A percentile compares a stretch with the other conserved stretches of the same genome.
Conservation (phyloP, 2,329 filamentous ascomycete species). For the Basipetospora chlamydospora region DNA sequence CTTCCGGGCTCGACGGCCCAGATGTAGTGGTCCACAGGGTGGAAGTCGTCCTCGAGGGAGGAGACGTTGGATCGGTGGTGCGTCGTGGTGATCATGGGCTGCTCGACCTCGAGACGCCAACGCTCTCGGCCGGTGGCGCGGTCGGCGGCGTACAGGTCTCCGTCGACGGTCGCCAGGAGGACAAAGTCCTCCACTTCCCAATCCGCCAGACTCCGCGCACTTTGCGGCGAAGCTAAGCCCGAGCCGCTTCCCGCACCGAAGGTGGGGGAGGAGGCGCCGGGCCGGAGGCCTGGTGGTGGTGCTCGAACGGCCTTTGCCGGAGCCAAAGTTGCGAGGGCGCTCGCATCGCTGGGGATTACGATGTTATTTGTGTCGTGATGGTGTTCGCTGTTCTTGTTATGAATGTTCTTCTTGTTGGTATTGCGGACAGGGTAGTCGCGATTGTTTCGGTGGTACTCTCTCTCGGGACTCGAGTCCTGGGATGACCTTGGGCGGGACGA, state of each 20-base stretch:
- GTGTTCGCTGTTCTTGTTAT: conserved; percentile 16
- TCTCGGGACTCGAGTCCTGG: no score
- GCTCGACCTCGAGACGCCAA: conserved; percentile 74
- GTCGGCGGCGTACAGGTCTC: conserved; percentile 83
- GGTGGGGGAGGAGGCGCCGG: conserved; percentile 29
- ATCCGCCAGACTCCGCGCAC: conserved; percentile 95
- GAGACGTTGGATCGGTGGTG: conserved; percentile 63
- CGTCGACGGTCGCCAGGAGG: conserved; percentile 98
- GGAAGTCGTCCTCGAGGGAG: conserved; percentile 40
- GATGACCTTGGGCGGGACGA: conserved; percentile 4
- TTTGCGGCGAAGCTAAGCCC: conserved; percentile 67
- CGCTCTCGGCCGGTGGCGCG: conserved; percentile 69
- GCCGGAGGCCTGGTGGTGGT: conserved; percentile 52
- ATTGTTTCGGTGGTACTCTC: conserved; percentile 3
- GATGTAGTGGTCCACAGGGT: conserved; percentile 67
- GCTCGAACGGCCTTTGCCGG: conserved; percentile 91
- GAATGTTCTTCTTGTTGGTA: conserved; percentile 15
- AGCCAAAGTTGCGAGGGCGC: conserved; percentile 96
- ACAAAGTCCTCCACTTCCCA: conserved; percentile 99
- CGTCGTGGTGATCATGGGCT: conserved; percentile 80
- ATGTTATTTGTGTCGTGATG: conserved; percentile 19
- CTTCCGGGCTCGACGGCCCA: conserved; percentile 92
- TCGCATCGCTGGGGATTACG: conserved; percentile 53
- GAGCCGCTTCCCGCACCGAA: conserved; percentile 30
- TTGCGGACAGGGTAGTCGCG: conserved; percentile 2